Conservation (phyloP, 73 alveolate species). For the Paramecium octaurelia region DNA sequence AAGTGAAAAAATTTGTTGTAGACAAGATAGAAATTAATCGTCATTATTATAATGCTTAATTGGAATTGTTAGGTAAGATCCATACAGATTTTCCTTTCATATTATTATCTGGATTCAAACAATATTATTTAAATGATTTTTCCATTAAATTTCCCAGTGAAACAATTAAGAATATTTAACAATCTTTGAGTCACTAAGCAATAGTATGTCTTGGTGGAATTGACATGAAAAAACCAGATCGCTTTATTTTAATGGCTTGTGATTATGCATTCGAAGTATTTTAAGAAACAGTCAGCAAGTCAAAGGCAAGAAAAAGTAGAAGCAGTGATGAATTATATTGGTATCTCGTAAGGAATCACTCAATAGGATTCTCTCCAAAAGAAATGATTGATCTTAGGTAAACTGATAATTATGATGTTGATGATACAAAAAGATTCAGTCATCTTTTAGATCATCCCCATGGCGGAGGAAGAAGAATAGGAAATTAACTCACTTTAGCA, state of each 20-base stretch:
- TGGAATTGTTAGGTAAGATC: background rate
- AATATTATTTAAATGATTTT: background rate
- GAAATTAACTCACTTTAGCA: background rate
- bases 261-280: slow-evolving; percentile 22
- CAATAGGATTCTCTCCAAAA: background rate
- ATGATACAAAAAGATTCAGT: background rate
- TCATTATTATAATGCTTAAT: background rate
- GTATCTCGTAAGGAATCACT: background rate
- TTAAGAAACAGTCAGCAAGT: background rate
- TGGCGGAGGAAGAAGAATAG: slow-evolving; percentile 24
- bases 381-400: background rate
- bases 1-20: background rate
- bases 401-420: background rate
- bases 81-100: background rate
- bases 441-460: slow-evolving; percentile 17
- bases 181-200: background rate
- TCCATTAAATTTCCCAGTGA: background rate
- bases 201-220: background rate
- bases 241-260: background rate
- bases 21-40: background rate
- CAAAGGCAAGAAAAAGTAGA: background rate
- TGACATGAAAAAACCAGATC: background rate
- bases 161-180: background rate
- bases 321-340: background rate
- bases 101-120: background rate